Percentiles rank a stretch among this genome's conserved stretches.
phyloP scores from a whole-genome alignment of 352 stramenopile genomes.

The Globisporangium yorkense region DNA sequence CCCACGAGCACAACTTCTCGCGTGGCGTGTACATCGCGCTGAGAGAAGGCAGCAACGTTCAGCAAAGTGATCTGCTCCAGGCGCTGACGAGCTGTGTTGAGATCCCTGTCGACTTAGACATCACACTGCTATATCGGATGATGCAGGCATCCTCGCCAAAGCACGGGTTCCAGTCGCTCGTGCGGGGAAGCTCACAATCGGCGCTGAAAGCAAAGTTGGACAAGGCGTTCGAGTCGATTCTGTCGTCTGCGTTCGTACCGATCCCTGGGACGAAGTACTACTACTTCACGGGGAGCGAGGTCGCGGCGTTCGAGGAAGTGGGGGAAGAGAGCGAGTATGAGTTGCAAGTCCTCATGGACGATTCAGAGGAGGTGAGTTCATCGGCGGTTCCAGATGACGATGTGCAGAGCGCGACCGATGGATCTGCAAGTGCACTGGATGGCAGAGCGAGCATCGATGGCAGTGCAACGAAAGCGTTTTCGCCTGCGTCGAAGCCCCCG shows the following conservation, averaged over 20 bases:
- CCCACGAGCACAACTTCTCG: constrained; percentile 87
- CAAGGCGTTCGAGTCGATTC: constrained; percentile 65
- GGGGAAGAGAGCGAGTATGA: constrained; percentile 46
- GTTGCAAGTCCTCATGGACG: constrained; percentile 59
- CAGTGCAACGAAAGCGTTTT: constrained; percentile 5
- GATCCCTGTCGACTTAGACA: constrained; percentile 81
- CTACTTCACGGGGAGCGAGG: constrained; percentile 71
- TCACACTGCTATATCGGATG: constrained; percentile 84
- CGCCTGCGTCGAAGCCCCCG: constrained; percentile 11
- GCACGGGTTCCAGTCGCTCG: constrained; percentile 19
- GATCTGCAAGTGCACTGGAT: background rate
- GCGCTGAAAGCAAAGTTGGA: constrained; percentile 60
- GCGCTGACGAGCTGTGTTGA: constrained; percentile 82
- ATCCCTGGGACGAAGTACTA: constrained; percentile 82
- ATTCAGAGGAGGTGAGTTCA: constrained; percentile 35
- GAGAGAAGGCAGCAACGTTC: constrained; percentile 59
- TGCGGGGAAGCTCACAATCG: constrained; percentile 35
- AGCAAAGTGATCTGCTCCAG: constrained; percentile 84
- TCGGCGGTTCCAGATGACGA: constrained; percentile 16
- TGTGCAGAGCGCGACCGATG: background rate
- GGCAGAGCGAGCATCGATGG: background rate
- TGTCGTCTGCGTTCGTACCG: constrained; percentile 46
- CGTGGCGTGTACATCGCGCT: constrained; percentile 80
- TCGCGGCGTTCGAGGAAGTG: constrained; percentile 45
- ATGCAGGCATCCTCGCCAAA: constrained; percentile 37